phyloP scores from a whole-genome alignment of 179 eudicot genomes.

The Drosera spatulata region DNA sequence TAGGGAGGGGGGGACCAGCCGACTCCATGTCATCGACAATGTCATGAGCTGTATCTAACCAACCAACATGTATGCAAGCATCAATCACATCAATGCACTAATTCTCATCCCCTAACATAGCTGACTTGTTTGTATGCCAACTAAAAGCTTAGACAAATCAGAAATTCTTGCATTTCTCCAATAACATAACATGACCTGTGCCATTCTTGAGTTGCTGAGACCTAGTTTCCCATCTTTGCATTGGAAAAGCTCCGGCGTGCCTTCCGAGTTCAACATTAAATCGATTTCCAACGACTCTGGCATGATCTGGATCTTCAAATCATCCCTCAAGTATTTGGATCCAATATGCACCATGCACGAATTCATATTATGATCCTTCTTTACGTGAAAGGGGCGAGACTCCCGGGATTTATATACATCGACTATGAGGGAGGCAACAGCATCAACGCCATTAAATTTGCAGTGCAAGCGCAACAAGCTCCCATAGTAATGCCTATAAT shows the following conservation, averaged over 20 bases:
- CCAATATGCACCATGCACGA: slow-evolving; percentile 49
- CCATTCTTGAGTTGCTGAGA: slow-evolving; percentile 54
- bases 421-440: slow-evolving; percentile 43
- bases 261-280: slow-evolving; percentile 28
- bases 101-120: slow-evolving; percentile 15
- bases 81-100: slow-evolving; percentile 48
- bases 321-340: slow-evolving; percentile 47
- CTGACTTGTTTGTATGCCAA: slow-evolving; percentile 27
- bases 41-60: slow-evolving; percentile 90
- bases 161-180: slow-evolving; percentile 39
- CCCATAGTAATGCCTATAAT: slow-evolving; percentile 58
- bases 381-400: slow-evolving; percentile 18
- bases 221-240: slow-evolving; percentile 36
- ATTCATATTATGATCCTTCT: slow-evolving; percentile 19
- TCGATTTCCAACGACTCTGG: slow-evolving; percentile 51
- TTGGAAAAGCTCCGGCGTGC: slow-evolving; percentile 32
- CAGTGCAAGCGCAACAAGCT: slow-evolving; percentile 57
- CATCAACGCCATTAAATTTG: slow-evolving; percentile 60
- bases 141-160: slow-evolving; percentile 54
- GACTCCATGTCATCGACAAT: slow-evolving; percentile 69
- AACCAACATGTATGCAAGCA: slow-evolving; percentile 63
- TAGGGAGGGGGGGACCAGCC: slow-evolving; percentile 24
- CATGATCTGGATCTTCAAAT: slow-evolving; percentile 44
- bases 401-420: slow-evolving; percentile 33
- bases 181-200: slow-evolving; percentile 39